Percentiles rank a stretch among this genome's conserved stretches.
phyloP scores from a whole-genome alignment of 805 yeast species.

The Ogataea populi-albae region DNA sequence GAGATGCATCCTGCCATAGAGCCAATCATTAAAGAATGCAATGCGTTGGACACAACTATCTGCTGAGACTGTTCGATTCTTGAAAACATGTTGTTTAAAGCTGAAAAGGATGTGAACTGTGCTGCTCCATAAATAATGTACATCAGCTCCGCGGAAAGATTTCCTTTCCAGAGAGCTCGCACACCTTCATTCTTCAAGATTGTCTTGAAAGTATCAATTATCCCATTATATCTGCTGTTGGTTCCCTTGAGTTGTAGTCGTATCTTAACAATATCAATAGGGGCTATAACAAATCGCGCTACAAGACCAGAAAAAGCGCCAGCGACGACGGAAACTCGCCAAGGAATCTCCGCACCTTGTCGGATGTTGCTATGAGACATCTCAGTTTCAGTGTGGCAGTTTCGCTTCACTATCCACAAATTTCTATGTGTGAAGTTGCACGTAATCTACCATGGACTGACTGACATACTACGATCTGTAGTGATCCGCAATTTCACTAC shows the following conservation, averaged over 20 bases:
- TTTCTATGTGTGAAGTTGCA: too few relatives aligned
- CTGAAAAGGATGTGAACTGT: slow-evolving; percentile 74
- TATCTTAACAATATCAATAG: slow-evolving; percentile 75
- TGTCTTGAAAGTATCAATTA: slow-evolving; percentile 36
- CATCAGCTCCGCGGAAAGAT: slow-evolving; percentile 85
- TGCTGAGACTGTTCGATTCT: slow-evolving; percentile 25
- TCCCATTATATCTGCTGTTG: slow-evolving; percentile 33
- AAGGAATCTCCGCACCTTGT: slow-evolving; percentile 50
- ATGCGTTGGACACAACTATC: slow-evolving; percentile 31
- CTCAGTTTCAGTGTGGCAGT: not conserved
- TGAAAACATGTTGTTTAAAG: slow-evolving; percentile 45
- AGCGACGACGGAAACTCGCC: slow-evolving; percentile 55
- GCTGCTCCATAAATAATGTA: slow-evolving; percentile 81
- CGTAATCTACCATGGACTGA: too few relatives aligned
- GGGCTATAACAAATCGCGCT: slow-evolving; percentile 57
- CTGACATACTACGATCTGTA: too few relatives aligned
- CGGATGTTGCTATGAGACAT: slow-evolving; percentile 21
- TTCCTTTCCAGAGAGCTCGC: slow-evolving; percentile 90
- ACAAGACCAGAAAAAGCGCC: slow-evolving; percentile 71
- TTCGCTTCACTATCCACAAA: not conserved
- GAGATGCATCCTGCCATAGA: slow-evolving; percentile 74
- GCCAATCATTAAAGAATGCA: slow-evolving; percentile 61
- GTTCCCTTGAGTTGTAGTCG: slow-evolving; percentile 59
- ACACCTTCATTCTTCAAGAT: slow-evolving; percentile 56
- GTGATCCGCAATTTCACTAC: too few relatives aligned